Conservation (phyloP, 2,329 filamentous ascomycete genomes). For the Pestalotiopsis sp. region DNA sequence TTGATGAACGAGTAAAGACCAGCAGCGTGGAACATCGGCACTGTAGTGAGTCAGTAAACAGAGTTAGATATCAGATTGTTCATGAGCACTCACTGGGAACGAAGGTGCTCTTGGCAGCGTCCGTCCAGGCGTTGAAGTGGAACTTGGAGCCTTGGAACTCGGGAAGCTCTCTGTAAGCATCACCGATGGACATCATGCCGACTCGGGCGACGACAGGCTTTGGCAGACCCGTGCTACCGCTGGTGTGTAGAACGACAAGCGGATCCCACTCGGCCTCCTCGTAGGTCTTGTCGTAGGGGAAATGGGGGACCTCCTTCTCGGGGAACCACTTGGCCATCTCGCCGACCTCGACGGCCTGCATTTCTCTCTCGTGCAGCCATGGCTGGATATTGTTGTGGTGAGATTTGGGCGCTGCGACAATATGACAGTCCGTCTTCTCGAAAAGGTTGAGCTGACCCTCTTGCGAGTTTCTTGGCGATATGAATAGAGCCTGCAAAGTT, state of each 20-base stretch:
- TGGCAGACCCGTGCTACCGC: conserved; percentile 48
- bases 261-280: conserved; percentile 46
- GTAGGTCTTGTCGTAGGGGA: conserved; percentile 43
- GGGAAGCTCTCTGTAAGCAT: conserved; percentile 29
- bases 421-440: conserved; percentile 43
- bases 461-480: conserved; percentile 48
- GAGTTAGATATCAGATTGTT: neutral
- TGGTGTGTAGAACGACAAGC: conserved; percentile 45
- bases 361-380: conserved; percentile 39
- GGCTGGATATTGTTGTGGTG: conserved; percentile 35
- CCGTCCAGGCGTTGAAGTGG: neutral
- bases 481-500: conserved; percentile 38
- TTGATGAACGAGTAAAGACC: conserved; percentile 30
- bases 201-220: conserved; percentile 45
- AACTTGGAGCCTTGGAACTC: conserved; percentile 19
- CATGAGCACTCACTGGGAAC: conserved; percentile 9
- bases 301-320: conserved; percentile 33
- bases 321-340: conserved; percentile 38
- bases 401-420: conserved; percentile 36
- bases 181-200: conserved; percentile 35
- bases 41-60: conserved; percentile 20
- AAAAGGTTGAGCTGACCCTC: conserved; percentile 49
- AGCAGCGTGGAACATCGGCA: conserved; percentile 44
- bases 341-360: conserved; percentile 39
- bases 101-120: neutral